A percentile compares a stretch with the other conserved stretches of the same genome.
Conservation (phyloP, 208 protist genomes). For the Leishmania arabica region DNA sequence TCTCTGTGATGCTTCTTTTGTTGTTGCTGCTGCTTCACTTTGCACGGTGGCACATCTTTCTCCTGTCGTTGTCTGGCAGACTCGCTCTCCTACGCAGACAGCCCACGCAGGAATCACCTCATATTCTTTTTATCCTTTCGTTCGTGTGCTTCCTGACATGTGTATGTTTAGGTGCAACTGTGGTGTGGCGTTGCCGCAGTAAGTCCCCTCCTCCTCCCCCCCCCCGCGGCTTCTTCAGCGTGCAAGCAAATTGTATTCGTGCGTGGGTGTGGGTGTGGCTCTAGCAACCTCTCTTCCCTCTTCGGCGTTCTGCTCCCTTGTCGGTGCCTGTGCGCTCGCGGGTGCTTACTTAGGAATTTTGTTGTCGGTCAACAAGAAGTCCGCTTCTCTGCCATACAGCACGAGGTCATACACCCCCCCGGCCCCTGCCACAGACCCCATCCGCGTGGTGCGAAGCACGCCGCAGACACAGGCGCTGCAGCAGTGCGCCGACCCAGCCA, state of each 20-base stretch:
- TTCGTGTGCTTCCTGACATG: background rate
- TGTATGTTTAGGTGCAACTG: background rate
- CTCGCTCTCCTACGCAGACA: background rate
- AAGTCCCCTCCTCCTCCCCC: too few relatives aligned
- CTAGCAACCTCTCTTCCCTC: background rate
- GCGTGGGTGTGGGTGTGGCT: background rate
- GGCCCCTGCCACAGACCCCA: background rate
- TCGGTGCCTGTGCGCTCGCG: background rate
- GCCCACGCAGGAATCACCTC: background rate
- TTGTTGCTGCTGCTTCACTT: background rate
- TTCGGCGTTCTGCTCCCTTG: background rate
- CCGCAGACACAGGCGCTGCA: background rate
- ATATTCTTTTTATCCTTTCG: background rate
- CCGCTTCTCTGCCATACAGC: background rate
- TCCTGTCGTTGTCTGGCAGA: background rate
- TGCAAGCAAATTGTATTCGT: background rate
- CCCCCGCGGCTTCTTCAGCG: background rate
- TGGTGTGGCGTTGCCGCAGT: background rate
- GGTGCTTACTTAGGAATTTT: background rate
- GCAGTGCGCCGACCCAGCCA: background rate
- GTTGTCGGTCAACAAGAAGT: background rate
- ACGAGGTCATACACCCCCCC: background rate
- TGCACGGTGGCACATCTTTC: background rate
- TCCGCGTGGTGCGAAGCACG: background rate
- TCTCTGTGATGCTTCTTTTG: background rate